phyloP scores from a whole-genome alignment of 495 filamentous ascomycete species.

The Penicillium canariense region DNA sequence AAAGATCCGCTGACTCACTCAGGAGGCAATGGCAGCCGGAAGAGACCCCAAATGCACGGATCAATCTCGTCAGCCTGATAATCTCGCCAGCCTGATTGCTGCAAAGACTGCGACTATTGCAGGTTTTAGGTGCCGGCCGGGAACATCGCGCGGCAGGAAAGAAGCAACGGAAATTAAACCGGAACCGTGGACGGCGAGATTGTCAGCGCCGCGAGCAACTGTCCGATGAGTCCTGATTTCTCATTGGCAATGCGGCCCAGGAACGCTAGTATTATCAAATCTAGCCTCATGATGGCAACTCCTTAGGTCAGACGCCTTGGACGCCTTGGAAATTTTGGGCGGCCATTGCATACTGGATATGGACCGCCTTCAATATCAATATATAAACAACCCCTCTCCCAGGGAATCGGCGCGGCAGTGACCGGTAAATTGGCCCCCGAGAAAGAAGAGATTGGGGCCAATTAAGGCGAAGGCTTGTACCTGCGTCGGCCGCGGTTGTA shows the following conservation, averaged over 20 bases:
- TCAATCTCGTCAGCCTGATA: no score
- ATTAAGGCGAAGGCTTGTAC: neutral
- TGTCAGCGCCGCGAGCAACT: neutral
- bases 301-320: neutral
- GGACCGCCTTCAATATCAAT: neutral
- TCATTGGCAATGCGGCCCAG: neutral
- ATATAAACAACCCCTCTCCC: no score
- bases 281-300: neutral
- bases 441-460: neutral
- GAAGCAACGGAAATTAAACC: neutral
- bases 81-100: no score
- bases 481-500: neutral
- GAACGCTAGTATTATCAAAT: neutral
- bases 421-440: neutral
- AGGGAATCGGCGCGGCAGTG: no score
- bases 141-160: no score
- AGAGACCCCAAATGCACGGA: no score
- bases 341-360: neutral
- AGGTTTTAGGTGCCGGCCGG: no score
- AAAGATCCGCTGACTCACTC: no score
- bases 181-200: neutral
- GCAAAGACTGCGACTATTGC: no score
- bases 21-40: no score
- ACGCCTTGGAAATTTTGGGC: neutral
- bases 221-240: neutral